Base-by-base conservation (phyloP, 345 rosid genomes). In the Leavenworthia alabamica region DNA sequence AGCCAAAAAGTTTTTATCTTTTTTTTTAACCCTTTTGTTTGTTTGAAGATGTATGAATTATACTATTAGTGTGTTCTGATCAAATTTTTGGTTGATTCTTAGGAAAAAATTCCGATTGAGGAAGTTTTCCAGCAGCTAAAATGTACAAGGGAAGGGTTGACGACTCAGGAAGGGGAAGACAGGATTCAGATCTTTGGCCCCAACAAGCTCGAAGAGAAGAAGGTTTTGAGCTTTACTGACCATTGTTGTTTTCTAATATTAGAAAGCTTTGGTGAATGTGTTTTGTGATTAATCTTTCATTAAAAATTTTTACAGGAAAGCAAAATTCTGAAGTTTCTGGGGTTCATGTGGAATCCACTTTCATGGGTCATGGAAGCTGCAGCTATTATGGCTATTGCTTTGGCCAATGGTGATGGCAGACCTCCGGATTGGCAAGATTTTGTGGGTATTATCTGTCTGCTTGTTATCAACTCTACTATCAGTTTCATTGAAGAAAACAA, bases 161-260 rank as follows among this genome's bases (percentile, higher is more conserved):
- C 88, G 3, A 54, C 66, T 2, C 95, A 82, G 44, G 98, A 92
- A 80, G 96, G 90, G 6, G 80, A 77, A 16, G 83, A 80, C 47
- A 78, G 98, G 84, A 75, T 89, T 11, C 72, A 72, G 47, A 67
- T 86, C 6, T 92, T 92, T 73, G 98, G 98, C 29, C 88, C 78
- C 52, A 92, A 92, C 82, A 92, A 92, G 77, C 93, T 92, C 3
- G 96, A 92, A 74, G 98, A 92, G 84, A 92, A 86, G 69, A 77
- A 77, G 75, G 75, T n/a, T 72, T 71, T 35, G 49, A 26, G 61
- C 2, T 42, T 62, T 44, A 37, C 29, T 36, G 56, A 80, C 57
- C 72, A 31, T 70, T 41, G 39, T 49, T 43, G 33, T 35, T 29
- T 52, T 60, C n/a, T 61, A n/a, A 24, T 42, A 53, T 44, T 16